phyloP scores from a whole-genome alignment of 2,329 filamentous ascomycete genomes.

The Esteya vermicola region DNA sequence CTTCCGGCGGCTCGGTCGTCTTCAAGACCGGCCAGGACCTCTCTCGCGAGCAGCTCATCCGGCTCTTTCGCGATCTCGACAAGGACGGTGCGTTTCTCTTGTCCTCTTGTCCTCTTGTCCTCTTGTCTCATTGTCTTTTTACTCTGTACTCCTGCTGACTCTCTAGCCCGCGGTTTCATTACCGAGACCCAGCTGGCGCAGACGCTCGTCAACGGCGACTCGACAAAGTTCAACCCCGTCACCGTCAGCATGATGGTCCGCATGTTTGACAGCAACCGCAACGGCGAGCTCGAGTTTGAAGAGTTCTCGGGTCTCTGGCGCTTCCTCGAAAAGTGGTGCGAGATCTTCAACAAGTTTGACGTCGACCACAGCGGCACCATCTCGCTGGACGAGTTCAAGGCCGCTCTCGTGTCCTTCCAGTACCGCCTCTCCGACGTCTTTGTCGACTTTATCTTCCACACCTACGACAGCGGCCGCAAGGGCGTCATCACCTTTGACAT shows the following conservation, averaged over 20 bases:
- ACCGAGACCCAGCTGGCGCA: slow-evolving; percentile 76
- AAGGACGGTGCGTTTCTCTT: too few species aligned
- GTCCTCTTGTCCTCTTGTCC: too few species aligned
- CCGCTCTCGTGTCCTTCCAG: slow-evolving; percentile 83
- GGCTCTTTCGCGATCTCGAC: slow-evolving; percentile 81
- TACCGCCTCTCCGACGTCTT: slow-evolving; percentile 80
- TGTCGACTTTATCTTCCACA: slow-evolving; percentile 70
- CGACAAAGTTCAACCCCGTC: slow-evolving; percentile 78
- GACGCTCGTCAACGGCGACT: slow-evolving; percentile 92
- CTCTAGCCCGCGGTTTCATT: slow-evolving; percentile 51
- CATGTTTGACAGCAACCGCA: slow-evolving; percentile 93
- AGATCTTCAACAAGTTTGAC: slow-evolving; percentile 91
- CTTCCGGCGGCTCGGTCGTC: too few species aligned
- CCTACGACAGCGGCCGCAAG: slow-evolving; percentile 65
- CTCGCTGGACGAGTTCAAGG: slow-evolving; percentile 70
- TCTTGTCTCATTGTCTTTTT: too few species aligned
- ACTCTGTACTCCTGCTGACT: too few species aligned
- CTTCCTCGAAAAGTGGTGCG: slow-evolving; percentile 87
- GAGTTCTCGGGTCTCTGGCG: slow-evolving; percentile 96
- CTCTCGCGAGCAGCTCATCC: slow-evolving; percentile 45
- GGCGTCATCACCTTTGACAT: slow-evolving; percentile 81
- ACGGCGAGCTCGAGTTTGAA: slow-evolving; percentile 79
- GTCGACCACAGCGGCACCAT: slow-evolving; percentile 78
- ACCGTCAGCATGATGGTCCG: slow-evolving; percentile 99
- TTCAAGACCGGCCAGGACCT: slow-evolving; percentile 39